phyloP scores from a whole-genome alignment of 1,284 basidiomycete genomes.

The Sanghuangporus baumii region DNA sequence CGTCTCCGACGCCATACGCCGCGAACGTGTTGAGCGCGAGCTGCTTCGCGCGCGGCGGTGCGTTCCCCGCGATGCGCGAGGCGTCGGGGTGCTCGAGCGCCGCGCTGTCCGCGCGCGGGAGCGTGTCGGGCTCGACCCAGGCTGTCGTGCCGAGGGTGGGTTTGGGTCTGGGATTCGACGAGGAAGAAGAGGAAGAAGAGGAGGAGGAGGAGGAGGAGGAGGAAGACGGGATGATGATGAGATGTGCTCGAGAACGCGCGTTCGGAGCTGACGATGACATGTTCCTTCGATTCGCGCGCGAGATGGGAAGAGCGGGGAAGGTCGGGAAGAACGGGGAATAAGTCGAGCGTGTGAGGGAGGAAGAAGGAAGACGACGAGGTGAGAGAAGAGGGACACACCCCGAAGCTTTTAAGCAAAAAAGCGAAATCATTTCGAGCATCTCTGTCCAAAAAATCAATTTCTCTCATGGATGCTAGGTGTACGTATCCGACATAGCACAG shows the following conservation, averaged over 20 bases:
- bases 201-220: background rate
- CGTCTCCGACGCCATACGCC: constrained; percentile 47
- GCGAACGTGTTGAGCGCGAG: constrained; percentile 60
- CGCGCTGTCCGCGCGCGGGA: constrained; percentile 34
- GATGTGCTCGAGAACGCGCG: background rate
- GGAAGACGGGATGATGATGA: background rate
- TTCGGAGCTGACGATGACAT: too few relatives aligned
- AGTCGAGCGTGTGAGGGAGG: too few relatives aligned
- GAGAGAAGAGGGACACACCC: too few relatives aligned
- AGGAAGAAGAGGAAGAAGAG: background rate
- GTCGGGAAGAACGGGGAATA: too few relatives aligned
- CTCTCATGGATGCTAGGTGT: too few relatives aligned
- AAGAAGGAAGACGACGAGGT: too few relatives aligned
- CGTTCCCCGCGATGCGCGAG: constrained; percentile 52
- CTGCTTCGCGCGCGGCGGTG: constrained; percentile 53
- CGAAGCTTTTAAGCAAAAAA: too few relatives aligned
- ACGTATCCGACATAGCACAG: too few relatives aligned
- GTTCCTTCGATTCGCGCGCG: too few relatives aligned
- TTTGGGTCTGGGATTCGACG: background rate
- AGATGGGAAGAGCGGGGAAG: too few relatives aligned
- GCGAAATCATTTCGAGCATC: too few relatives aligned
- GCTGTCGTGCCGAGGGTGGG: constrained; percentile 16
- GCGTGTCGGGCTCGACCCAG: constrained; percentile 58
- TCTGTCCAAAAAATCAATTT: too few relatives aligned
- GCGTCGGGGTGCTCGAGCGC: constrained; percentile 38